A percentile compares a stretch with the other conserved stretches of the same genome.
phyloP scores from a whole-genome alignment of 352 stramenopile species.

The Peronospora tabacina region DNA sequence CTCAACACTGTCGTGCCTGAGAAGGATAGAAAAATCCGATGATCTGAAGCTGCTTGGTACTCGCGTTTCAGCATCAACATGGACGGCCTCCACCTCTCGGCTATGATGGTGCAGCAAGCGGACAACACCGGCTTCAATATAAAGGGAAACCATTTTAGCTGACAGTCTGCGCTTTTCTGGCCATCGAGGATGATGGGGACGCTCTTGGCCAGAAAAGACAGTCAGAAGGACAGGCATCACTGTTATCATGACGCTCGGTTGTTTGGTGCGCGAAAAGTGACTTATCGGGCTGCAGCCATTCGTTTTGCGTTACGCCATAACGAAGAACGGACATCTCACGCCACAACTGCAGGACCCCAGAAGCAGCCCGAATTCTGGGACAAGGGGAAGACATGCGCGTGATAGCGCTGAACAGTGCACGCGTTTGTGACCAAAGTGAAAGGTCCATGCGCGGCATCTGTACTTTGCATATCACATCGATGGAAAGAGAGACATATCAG shows the following conservation, averaged over 20 bases:
- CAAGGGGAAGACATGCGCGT: too few relatives aligned
- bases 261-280: not conserved
- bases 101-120: too few relatives aligned
- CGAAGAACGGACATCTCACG: conserved; percentile 8
- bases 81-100: too few relatives aligned
- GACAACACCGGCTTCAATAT: not conserved
- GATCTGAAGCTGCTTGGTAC: conserved; percentile 4
- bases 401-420: not conserved
- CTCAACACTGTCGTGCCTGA: conserved; percentile 9
- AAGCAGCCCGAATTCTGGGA: not conserved
- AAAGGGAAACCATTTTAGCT: not conserved
- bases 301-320: conserved; percentile 10
- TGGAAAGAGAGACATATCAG: not conserved
- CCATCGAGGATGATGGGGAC: not conserved
- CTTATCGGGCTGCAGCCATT: conserved; percentile 8
- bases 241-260: not conserved
- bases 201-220: not conserved
- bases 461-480: not conserved
- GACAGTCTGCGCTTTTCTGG: conserved; percentile 6
- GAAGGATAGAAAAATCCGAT: not conserved
- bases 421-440: not conserved
- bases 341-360: not conserved
- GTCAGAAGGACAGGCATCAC: not conserved
- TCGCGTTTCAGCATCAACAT: not conserved
- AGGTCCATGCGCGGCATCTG: not conserved